Evolutionary conservation across 1,284 basidiomycete genomes (phyloP).

Genomic region (Sporisorium scitamineum): DNA sequence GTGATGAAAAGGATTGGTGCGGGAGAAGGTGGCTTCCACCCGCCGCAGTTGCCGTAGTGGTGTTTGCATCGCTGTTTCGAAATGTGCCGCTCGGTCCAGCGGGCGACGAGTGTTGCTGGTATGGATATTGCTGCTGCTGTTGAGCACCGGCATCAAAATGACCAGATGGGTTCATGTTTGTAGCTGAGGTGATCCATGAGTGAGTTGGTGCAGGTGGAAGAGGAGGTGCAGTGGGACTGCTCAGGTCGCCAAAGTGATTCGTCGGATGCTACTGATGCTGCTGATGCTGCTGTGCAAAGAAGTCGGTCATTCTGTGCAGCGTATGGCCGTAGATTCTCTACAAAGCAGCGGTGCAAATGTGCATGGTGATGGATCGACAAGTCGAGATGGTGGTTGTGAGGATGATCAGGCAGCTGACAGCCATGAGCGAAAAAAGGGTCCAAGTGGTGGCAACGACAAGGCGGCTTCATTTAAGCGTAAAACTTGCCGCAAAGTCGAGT

Average conservation of each 20-base stretch:
- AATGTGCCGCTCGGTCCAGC: slow-evolving; percentile 12
- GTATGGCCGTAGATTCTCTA: no score
- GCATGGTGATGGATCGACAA: neutral
- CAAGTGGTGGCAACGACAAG: slow-evolving; percentile 1
- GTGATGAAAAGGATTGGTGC: slow-evolving; percentile 34
- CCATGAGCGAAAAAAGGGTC: slow-evolving; percentile 18
- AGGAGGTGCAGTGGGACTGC: neutral
- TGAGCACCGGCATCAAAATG: neutral
- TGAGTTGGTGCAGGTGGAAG: neutral
- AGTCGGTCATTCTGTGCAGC: slow-evolving; percentile 13
- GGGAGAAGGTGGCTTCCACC: slow-evolving; percentile 15
- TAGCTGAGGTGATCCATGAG: neutral
- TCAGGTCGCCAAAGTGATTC: neutral
- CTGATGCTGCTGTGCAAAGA: slow-evolving; percentile 14
- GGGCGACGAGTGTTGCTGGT: slow-evolving; percentile 9
- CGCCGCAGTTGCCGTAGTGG: no score
- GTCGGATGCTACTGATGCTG: no score
- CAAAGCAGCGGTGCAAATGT: no score
- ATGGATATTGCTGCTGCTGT: neutral
- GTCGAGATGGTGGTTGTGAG: neutral
- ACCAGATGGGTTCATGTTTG: neutral
- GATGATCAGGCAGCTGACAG: slow-evolving; percentile 7
- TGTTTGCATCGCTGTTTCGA: neutral
- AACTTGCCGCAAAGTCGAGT: slow-evolving; percentile 3
- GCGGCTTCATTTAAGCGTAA: slow-evolving; percentile 25